Conservation (phyloP, 2,329 filamentous ascomycete species). For the Huntiella abstrusa region DNA sequence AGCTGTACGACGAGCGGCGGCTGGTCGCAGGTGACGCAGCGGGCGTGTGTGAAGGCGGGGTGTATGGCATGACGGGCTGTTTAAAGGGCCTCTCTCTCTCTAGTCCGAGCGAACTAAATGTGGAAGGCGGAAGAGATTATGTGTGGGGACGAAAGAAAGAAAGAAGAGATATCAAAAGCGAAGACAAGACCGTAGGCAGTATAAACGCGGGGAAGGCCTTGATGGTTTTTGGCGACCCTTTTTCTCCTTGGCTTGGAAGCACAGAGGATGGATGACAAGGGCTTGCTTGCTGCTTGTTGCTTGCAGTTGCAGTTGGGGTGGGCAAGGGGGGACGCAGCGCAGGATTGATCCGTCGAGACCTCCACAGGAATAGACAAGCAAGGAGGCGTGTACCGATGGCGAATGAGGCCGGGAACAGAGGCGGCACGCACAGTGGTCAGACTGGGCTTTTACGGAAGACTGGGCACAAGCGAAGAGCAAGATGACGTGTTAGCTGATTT, state of each 20-base stretch:
- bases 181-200: not conserved
- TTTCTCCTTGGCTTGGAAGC: too few relatives aligned
- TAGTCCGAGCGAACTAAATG: conserved; percentile 2
- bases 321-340: not conserved
- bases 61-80: conserved; percentile 54
- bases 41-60: conserved; percentile 54
- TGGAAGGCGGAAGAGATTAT: not conserved
- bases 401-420: not conserved
- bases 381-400: not conserved
- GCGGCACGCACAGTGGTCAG: not conserved
- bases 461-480: conserved; percentile 8
- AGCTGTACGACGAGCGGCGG: conserved; percentile 35
- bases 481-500: conserved; percentile 11
- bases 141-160: conserved; percentile 1
- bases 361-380: not conserved
- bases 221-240: not conserved
- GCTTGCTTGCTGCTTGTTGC: not conserved
- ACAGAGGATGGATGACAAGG: too few relatives aligned
- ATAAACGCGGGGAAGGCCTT: not conserved
- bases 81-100: not conserved
- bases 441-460: conserved; percentile 7
- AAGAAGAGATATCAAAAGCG: not conserved
- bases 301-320: not conserved
- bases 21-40: conserved; percentile 39
- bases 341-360: not conserved